A percentile compares a stretch with the other conserved stretches of the same genome.
phyloP scores from a whole-genome alignment of 768 basidiomycete genomes.

The Sutorius australiensis region DNA sequence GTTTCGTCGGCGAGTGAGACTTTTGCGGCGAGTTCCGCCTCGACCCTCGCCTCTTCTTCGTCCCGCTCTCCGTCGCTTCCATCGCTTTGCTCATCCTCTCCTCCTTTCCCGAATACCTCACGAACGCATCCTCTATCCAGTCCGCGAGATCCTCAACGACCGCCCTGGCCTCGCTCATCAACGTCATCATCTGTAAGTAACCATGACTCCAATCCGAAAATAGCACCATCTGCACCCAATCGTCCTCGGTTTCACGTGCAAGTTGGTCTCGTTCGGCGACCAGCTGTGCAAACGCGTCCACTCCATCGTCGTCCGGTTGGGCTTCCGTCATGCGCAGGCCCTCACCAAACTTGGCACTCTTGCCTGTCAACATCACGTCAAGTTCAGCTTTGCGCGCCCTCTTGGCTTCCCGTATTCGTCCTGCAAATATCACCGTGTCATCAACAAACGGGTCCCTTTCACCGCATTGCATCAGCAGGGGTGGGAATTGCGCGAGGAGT shows the following conservation, averaged over 20 bases:
- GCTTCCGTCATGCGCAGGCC: conserved; percentile 57
- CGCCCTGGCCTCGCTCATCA: conserved; percentile 79
- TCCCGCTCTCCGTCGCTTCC: conserved; percentile 14
- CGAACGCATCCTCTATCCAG: conserved; percentile 86
- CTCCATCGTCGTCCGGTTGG: conserved; percentile 23
- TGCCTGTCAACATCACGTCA: conserved; percentile 54
- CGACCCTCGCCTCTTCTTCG: conserved; percentile 27
- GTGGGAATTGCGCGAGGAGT: conserved; percentile 90
- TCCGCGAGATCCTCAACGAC: conserved; percentile 82
- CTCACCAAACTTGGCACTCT: conserved; percentile 61
- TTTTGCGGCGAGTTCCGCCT: conserved; percentile 22
- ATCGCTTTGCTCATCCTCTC: conserved; percentile 17
- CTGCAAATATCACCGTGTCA: conserved; percentile 96
- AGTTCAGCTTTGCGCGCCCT: conserved; percentile 74
- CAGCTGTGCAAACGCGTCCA: conserved; percentile 38
- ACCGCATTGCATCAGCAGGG: conserved; percentile 89
- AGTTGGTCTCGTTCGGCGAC: conserved; percentile 59
- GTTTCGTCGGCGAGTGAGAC: conserved; percentile 22
- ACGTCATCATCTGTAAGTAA: conserved; percentile 88
- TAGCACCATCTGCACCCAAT: conserved; percentile 92
- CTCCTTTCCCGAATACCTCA: conserved; percentile 29
- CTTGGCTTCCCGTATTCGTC: conserved; percentile 93
- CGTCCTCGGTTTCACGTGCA: conserved; percentile 72
- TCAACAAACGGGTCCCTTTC: conserved; percentile 97
- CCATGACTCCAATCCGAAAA: conserved; percentile 98